Conservation (phyloP, 2,329 filamentous ascomycete genomes). For the Grosmannia serpens region DNA sequence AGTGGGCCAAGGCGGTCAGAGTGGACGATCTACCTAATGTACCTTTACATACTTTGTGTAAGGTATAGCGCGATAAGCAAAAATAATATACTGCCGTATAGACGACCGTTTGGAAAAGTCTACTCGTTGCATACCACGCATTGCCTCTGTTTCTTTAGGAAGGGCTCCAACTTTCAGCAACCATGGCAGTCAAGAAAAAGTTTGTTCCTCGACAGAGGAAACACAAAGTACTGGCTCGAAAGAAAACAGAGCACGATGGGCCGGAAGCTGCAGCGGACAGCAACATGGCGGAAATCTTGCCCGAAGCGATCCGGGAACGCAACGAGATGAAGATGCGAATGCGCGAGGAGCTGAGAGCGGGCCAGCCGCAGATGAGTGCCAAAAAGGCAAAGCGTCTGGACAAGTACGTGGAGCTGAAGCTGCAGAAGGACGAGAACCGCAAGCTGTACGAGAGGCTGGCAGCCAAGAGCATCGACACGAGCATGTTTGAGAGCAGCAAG, state of each 20-base stretch:
- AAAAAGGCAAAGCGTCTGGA: constrained; percentile 58
- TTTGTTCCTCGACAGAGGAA: constrained; percentile 56
- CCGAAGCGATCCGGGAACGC: constrained; percentile 32
- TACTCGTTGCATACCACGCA: too few species aligned
- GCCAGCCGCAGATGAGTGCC: constrained; percentile 40
- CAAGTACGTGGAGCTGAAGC: constrained; percentile 74
- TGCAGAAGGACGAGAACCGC: constrained; percentile 86
- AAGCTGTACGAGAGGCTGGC: constrained; percentile 76
- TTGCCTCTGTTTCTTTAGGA: too few species aligned
- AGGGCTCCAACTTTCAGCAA: neutral
- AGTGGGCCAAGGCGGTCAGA: too few species aligned
- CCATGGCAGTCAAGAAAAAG: constrained; percentile 17
- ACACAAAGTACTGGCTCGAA: constrained; percentile 56
- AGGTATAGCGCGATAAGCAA: too few species aligned
- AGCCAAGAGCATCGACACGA: constrained; percentile 69
- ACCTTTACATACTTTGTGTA: too few species aligned
- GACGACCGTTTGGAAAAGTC: too few species aligned
- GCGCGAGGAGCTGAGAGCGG: constrained; percentile 36
- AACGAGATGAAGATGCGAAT: constrained; percentile 44
- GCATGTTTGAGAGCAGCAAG: constrained; percentile 65
- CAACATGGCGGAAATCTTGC: constrained; percentile 42
- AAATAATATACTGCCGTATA: too few species aligned
- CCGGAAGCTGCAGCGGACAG: constrained; percentile 26
- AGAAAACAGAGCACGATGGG: constrained; percentile 23
- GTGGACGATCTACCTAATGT: too few species aligned